Conservation (phyloP, 352 stramenopile species). For the Phytophthora cactorum region DNA sequence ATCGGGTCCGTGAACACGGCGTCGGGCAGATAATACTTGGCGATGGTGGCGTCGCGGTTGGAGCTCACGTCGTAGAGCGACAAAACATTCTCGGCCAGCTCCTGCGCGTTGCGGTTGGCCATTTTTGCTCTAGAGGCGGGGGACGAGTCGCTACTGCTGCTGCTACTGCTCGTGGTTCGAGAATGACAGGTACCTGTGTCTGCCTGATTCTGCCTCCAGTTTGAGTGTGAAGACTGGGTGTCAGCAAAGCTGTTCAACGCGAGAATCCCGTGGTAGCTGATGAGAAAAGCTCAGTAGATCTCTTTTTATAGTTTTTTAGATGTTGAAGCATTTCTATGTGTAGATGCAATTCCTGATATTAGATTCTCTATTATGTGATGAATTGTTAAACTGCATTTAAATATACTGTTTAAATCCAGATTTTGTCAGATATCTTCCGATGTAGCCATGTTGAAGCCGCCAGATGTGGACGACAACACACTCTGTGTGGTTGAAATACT, state of each 20-base stretch:
- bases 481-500: no score
- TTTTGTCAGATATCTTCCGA: background rate
- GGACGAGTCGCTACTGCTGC: no score
- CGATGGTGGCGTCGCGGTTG: conserved; percentile 71
- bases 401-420: no score
- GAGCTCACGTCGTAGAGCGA: conserved; percentile 86
- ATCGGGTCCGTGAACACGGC: conserved; percentile 84
- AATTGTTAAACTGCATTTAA: background rate
- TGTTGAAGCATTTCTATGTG: no score
- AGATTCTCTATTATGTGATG: background rate
- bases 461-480: background rate
- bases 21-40: conserved; percentile 78
- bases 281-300: background rate
- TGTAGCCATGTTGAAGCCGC: background rate
- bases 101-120: conserved; percentile 72
- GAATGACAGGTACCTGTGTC: background rate
- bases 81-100: conserved; percentile 80
- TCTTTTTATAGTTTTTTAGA: background rate
- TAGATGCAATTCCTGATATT: no score
- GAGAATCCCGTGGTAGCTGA: background rate
- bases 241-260: background rate
- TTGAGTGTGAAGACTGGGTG: background rate
- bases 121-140: conserved; percentile 27
- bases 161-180: background rate
- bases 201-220: background rate